phyloP scores from a whole-genome alignment of 1,139 yeast species.

The Pichiaceae sp. region DNA sequence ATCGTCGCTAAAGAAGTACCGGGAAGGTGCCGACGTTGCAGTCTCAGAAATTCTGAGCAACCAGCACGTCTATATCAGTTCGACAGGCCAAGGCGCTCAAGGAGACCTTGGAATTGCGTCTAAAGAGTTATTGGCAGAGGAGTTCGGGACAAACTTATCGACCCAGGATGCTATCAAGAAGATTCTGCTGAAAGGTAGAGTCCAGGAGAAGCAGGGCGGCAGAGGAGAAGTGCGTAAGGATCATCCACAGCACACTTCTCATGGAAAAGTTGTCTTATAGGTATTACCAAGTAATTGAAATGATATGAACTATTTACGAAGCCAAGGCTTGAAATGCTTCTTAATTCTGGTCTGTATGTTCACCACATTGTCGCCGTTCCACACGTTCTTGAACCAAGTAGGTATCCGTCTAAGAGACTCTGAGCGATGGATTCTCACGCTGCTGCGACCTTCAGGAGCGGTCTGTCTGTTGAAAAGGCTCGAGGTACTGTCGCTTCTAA shows the following conservation, averaged over 20 bases:
- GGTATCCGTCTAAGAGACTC: too few relatives aligned
- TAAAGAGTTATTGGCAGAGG: slow-evolving; percentile 51
- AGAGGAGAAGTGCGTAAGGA: background rate
- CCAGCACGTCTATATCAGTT: slow-evolving; percentile 54
- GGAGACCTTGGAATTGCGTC: slow-evolving; percentile 72
- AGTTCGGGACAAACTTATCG: slow-evolving; percentile 45
- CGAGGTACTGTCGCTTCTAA: background rate
- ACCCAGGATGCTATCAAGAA: slow-evolving; percentile 33
- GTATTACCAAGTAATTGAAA: too few relatives aligned
- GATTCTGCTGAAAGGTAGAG: slow-evolving; percentile 49
- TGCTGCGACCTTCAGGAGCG: too few relatives aligned
- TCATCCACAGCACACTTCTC: background rate
- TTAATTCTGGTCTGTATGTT: too few relatives aligned
- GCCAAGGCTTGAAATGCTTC: too few relatives aligned
- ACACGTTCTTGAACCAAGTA: too few relatives aligned
- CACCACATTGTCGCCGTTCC: too few relatives aligned
- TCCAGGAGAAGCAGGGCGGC: slow-evolving; percentile 12
- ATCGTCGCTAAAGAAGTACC: slow-evolving; percentile 40
- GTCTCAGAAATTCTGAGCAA: slow-evolving; percentile 57
- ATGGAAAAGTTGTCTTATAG: background rate
- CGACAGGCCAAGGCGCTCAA: slow-evolving; percentile 56
- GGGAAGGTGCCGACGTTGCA: slow-evolving; percentile 34
- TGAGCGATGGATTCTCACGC: too few relatives aligned
- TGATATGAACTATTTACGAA: too few relatives aligned
- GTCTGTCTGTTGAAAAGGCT: too few relatives aligned